A percentile compares a stretch with the other conserved stretches of the same genome.
Evolutionary conservation across 2,329 filamentous ascomycete species (phyloP).

Genomic region (Falciphora oryzae): DNA sequence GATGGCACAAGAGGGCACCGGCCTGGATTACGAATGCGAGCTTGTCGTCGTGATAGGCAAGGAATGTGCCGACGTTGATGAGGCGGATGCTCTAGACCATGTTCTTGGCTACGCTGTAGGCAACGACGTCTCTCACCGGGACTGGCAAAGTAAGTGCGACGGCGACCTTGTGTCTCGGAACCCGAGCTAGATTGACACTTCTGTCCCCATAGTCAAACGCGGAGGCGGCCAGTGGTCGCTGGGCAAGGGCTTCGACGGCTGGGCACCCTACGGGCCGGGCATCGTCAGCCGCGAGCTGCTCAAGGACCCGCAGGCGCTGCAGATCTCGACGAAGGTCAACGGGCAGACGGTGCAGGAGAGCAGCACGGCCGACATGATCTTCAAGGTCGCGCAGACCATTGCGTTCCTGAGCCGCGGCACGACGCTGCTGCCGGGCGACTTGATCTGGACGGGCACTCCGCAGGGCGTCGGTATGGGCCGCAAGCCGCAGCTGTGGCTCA

Average conservation of each 20-base stretch:
- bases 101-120: conserved; percentile 70
- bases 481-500: conserved; percentile 61
- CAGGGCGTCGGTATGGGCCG: conserved; percentile 66
- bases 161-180: no score
- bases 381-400: conserved; percentile 53
- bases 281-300: conserved; percentile 56
- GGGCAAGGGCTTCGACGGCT: conserved; percentile 71
- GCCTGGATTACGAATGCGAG: conserved; percentile 76
- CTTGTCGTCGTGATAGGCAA: conserved; percentile 69
- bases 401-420: conserved; percentile 55
- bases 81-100: conserved; percentile 61
- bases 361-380: conserved; percentile 58
- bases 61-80: conserved; percentile 57
- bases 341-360: conserved; percentile 44
- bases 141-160: conserved; percentile 51
- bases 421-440: conserved; percentile 56
- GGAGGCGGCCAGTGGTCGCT: conserved; percentile 66
- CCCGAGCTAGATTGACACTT: no score
- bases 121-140: conserved; percentile 75
- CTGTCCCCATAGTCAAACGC: conserved; percentile 37
- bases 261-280: conserved; percentile 67
- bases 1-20: conserved; percentile 59
- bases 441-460: conserved; percentile 65
- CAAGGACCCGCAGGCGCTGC: conserved; percentile 49
- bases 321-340: conserved; percentile 54